These are phyloP conservation scores for Solanum pimpinellifolium DNA, from an alignment of 257 asterid species.

Conservation along the genomic window DNA sequence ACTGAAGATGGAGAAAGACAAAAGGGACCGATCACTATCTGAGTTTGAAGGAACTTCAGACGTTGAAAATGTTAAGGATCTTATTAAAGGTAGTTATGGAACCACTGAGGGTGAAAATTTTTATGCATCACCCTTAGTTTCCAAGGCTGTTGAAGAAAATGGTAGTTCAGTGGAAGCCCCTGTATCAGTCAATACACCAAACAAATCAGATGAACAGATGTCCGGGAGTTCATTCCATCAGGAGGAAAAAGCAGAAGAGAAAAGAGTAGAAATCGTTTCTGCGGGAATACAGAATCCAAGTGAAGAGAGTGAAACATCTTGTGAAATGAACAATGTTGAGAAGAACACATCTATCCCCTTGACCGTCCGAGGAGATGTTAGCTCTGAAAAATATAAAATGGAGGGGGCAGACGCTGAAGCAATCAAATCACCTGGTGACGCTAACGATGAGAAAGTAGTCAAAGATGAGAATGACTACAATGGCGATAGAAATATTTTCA, in stretches of 20 bases:
- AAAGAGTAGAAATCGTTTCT: neutral
- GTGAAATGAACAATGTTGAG: neutral
- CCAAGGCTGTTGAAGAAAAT: constrained; percentile 3
- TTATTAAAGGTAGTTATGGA: neutral
- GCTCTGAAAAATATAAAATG: neutral
- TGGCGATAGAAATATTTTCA: neutral
- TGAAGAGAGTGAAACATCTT: neutral
- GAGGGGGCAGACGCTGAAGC: neutral
- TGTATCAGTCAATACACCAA: neutral
- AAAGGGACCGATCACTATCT: neutral
- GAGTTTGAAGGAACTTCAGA: neutral
- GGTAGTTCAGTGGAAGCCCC: neutral
- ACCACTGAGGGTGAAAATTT: neutral
- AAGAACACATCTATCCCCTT: neutral
- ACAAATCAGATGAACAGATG: neutral
- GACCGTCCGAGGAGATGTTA: neutral
- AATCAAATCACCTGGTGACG: neutral
- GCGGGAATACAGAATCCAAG: neutral
- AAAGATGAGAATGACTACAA: neutral
- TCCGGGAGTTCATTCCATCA: neutral
- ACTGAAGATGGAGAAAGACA: neutral
- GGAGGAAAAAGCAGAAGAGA: neutral
- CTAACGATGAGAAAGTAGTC: neutral
- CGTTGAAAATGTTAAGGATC: neutral
- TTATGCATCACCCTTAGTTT: neutral